Percentiles rank a stretch among this genome's conserved stretches.
phyloP scores from a whole-genome alignment of 2,329 filamentous ascomycete species.

The Verticillium klebahnii region DNA sequence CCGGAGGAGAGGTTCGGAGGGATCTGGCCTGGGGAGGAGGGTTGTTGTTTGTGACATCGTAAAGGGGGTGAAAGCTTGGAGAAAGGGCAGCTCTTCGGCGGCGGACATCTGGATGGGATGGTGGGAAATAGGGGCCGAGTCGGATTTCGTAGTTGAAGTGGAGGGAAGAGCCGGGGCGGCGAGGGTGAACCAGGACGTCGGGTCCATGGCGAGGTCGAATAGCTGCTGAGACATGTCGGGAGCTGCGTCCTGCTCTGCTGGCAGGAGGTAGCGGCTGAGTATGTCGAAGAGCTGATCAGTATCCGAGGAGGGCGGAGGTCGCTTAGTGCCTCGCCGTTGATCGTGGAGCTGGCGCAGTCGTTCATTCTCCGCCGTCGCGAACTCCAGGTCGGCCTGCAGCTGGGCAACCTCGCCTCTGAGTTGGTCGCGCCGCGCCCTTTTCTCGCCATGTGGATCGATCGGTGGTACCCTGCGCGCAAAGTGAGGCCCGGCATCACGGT shows the following conservation, averaged over 20 bases:
- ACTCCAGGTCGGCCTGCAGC: constrained; percentile 54
- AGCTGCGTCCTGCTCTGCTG: constrained; percentile 24
- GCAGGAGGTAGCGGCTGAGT: constrained; percentile 35
- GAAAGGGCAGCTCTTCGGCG: constrained; percentile 61
- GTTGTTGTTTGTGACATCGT: constrained; percentile 52
- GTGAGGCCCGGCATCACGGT: constrained; percentile 18
- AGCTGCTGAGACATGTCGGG: constrained; percentile 32
- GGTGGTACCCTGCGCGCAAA: constrained; percentile 36
- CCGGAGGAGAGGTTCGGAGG: constrained; percentile 37
- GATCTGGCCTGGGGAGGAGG: constrained; percentile 30
- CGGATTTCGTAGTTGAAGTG: constrained; percentile 18
- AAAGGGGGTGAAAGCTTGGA: constrained; percentile 68
- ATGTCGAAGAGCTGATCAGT: constrained; percentile 34
- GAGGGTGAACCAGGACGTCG: constrained; percentile 41
- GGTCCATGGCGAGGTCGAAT: constrained; percentile 45
- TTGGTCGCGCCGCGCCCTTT: constrained; percentile 46
- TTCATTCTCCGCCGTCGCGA: constrained; percentile 55
- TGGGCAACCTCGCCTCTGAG: constrained; percentile 51
- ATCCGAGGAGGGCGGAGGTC: constrained; percentile 21
- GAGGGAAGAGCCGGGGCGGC: constrained; percentile 7
- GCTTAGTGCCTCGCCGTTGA: constrained; percentile 27
- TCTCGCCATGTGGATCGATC: constrained; percentile 39
- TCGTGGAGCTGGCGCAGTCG: constrained; percentile 39
- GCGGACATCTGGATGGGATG: constrained; percentile 59
- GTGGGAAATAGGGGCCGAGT: constrained; percentile 52